Conservation (phyloP, 2,329 filamentous ascomycete species). For the Sclerotiophoma versabilis region DNA sequence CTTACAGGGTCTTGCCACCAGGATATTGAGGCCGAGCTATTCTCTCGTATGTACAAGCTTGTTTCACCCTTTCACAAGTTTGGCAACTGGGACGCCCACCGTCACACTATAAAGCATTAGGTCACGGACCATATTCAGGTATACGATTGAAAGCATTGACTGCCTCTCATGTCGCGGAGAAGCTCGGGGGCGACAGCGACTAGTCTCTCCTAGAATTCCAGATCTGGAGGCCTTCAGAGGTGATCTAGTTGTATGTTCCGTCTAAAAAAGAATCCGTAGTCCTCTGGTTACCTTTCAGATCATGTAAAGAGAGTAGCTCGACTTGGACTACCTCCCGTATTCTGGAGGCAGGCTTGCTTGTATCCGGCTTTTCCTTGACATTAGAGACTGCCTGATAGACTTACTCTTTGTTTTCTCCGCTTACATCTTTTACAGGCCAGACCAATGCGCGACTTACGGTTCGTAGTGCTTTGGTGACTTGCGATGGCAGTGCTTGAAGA, state of each 20-base stretch:
- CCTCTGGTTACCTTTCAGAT: too few species aligned
- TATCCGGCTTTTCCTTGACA: too few species aligned
- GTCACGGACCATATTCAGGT: not conserved
- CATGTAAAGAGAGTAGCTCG: too few species aligned
- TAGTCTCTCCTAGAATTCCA: too few species aligned
- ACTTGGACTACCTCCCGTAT: too few species aligned
- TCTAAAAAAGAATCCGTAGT: too few species aligned
- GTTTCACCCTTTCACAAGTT: slow-evolving; percentile 28
- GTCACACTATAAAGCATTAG: slow-evolving; percentile 27
- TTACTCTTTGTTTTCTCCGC: slow-evolving; percentile 36
- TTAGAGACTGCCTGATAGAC: not conserved
- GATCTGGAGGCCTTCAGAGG: too few species aligned
- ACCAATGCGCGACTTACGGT: slow-evolving; percentile 30
- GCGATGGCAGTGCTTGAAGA: not conserved
- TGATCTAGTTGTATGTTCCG: too few species aligned
- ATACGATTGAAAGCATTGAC: too few species aligned
- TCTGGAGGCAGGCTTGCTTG: too few species aligned
- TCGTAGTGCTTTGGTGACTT: not conserved
- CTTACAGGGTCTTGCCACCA: slow-evolving; percentile 35
- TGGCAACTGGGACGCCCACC: slow-evolving; percentile 30
- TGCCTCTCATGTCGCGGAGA: too few species aligned
- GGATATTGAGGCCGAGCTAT: slow-evolving; percentile 36
- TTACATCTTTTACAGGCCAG: slow-evolving; percentile 39
- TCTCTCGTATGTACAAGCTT: slow-evolving; percentile 34
- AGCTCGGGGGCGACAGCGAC: too few species aligned